Evolutionary conservation across 108 stramenopile genomes (phyloP), one percentile per base, ranked within the genome.

Genomic region (Hondaea fermentalgiana): DNA sequence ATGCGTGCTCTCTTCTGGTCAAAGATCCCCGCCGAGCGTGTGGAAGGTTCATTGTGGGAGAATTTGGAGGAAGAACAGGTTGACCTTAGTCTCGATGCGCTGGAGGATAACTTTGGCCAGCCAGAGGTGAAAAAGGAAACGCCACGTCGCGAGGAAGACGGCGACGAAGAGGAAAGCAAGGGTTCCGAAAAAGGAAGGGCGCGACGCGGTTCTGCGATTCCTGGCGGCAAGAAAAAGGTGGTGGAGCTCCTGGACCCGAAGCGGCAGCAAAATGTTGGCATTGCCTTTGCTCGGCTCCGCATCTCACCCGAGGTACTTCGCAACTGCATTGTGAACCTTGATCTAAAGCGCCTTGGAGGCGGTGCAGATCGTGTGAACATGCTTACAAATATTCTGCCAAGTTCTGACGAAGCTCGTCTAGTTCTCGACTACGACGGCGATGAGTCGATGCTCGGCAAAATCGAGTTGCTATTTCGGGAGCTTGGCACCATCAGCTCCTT

Each of bases 191-290:
- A 14, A 6, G 42, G 16, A 53, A 72, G 35, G 28, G 88, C 12
- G 23, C 19, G 44, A 16, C 53, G 44, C 5, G 44, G 12, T 0
- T 44, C 23, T 21, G 57, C 3, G 69, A 5, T 42, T 16, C 43
- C 49, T 0, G 47, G n/a, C 23, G 5, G 10, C 28, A 88, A 88
- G 60, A 88, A 88, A 47, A 57, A 72, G 44, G 87, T 44, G 16
- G 42, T 44, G 16, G 42, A 19, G 58, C 57, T 91, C 25, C 5
- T 92, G 44, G 92, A 92, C 88, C 72, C 88, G 6, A 90, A 91
- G 87, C 58, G 71, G 21, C 57, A 89, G 87, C 92, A 91, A 53
- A 90, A 91, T 71, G 92, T 87, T 12, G 76, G 76, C 53, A 92
- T 92, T 57, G 90, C 92, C 16, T 59, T 92, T 16, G 90, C 89